phyloP scores from a whole-genome alignment of 371 early-diverging fungal genomes.

The Nematocida parisii region DNA sequence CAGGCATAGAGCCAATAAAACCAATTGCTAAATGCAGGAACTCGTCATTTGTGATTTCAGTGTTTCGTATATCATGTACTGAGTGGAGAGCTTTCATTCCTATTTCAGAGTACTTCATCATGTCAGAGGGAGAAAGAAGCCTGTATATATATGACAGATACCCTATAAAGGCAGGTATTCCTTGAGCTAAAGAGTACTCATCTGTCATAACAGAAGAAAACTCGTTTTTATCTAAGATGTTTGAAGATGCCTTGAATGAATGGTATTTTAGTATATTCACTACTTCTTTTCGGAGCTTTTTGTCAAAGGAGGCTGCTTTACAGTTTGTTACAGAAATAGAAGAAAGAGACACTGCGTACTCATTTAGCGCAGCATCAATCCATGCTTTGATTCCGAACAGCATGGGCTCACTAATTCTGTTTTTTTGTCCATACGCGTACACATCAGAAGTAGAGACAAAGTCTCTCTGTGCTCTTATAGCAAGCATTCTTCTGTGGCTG shows the following conservation, averaged over 20 bases:
- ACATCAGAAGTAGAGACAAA: conserved; percentile 16
- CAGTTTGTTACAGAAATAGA: neutral
- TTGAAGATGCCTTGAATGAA: neutral
- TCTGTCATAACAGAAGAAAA: conserved; percentile 17
- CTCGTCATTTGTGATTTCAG: conserved; percentile 15
- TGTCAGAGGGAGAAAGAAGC: conserved; percentile 11
- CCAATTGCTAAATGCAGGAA: conserved; percentile 45
- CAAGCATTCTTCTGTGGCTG: conserved; percentile 53
- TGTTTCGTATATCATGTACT: conserved; percentile 17
- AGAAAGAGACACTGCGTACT: neutral
- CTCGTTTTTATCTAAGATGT: conserved; percentile 24
- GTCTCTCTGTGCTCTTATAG: conserved; percentile 31
- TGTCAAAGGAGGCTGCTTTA: neutral
- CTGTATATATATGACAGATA: conserved; percentile 46
- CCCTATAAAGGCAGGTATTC: conserved; percentile 8
- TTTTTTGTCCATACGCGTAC: conserved; percentile 40
- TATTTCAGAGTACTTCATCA: conserved; percentile 18
- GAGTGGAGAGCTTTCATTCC: conserved; percentile 14
- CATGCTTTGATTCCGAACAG: conserved; percentile 33
- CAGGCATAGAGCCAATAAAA: neutral
- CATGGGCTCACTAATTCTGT: conserved; percentile 8
- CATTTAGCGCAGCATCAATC: conserved; percentile 7
- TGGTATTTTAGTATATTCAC: conserved; percentile 10
- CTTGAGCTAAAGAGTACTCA: neutral
- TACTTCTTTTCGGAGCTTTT: conserved; percentile 13